Conservation (phyloP, 176 grass and related monocot genomes). For the Triticum urartu region DNA sequence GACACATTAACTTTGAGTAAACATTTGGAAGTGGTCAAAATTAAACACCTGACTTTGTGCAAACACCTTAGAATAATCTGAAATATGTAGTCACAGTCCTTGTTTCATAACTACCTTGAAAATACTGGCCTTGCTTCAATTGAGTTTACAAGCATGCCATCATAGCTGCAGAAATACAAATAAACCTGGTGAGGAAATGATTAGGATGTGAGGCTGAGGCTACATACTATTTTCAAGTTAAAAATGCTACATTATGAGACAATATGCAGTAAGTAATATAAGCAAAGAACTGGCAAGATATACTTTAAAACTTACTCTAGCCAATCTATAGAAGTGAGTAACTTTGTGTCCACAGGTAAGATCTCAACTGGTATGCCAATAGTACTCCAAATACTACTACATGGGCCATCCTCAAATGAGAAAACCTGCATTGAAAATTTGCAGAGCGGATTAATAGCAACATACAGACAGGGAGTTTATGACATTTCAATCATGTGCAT, state of each 20-base stretch:
- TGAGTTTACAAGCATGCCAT: conserved; percentile 89
- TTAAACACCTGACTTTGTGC: conserved; percentile 30
- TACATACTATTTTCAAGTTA: conserved; percentile 22
- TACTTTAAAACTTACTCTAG: conserved; percentile 77
- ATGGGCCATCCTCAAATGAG: conserved; percentile 70
- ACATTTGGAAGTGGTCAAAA: conserved; percentile 20
- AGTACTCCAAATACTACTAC: conserved; percentile 60
- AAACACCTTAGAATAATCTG: conserved; percentile 23
- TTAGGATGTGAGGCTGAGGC: conserved; percentile 41
- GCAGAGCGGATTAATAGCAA: background rate
- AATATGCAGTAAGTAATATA: background rate
- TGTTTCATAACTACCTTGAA: conserved; percentile 65
- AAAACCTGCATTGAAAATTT: conserved; percentile 73
- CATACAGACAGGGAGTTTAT: background rate
- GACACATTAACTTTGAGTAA: conserved; percentile 4
- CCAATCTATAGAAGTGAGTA: conserved; percentile 67
- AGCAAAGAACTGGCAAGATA: conserved; percentile 34
- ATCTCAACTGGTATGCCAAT: conserved; percentile 55
- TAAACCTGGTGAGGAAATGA: conserved; percentile 67
- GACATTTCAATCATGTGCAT: background rate
- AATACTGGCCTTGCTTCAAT: conserved; percentile 77
- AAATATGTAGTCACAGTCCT: conserved; percentile 25
- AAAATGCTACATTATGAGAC: background rate
- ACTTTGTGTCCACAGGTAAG: conserved; percentile 35
- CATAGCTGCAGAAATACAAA: conserved; percentile 93